Base-by-base conservation (phyloP, 768 basidiomycete species). In the Rhizopogon salebrosus region DNA sequence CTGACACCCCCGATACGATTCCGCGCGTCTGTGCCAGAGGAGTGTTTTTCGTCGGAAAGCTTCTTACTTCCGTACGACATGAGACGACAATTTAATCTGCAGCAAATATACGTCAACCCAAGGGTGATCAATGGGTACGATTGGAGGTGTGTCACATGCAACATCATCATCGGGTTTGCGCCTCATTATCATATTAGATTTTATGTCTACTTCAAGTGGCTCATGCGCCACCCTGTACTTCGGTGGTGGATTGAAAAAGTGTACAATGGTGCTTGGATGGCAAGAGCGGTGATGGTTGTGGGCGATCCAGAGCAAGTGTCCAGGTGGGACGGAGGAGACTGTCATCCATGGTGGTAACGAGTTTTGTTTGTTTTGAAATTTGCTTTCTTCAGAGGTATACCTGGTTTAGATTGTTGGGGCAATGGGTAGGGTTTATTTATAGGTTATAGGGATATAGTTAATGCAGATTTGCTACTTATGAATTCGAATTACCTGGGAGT, bases 41-140 rank as follows among this genome's bases (percentile, higher is more conserved):
- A 68, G 53, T 72, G 71, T 57, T 72, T 64, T 59, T 68, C 66
- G 31, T 73, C 70, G 11, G 75, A 76, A 58, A 72, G 64, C 2
- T 76, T 75, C 63, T 48, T 70, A 40, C 58, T 76, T 4, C 74
- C 74, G 7, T 75, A 76, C 60, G 75, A 76, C 52, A 51, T 76
- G n/a, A 64, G 75, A 48, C 69, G 75, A 7, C 39, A 69, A 55
- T 73, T 72, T 52, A 67, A 64, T 16, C 50, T 76, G 57, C 61
- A 70, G 52, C 60, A 62, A 14, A 70, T 75, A 36, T 70, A 63
- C 54, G 57, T 67, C 35, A 75, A 76, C 55, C 70, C 75, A 39
- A 68, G 66, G 34, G 75, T 74, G 26, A 58, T 74, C 52, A 69
- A 62, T n/a, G 67, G 52, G 26, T 76, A 76, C 56, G 57, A 63